Evolutionary conservation across 1,284 basidiomycete genomes (phyloP), one percentile per base, ranked within the genome.

Genomic region (Ustilago bromivora): DNA sequence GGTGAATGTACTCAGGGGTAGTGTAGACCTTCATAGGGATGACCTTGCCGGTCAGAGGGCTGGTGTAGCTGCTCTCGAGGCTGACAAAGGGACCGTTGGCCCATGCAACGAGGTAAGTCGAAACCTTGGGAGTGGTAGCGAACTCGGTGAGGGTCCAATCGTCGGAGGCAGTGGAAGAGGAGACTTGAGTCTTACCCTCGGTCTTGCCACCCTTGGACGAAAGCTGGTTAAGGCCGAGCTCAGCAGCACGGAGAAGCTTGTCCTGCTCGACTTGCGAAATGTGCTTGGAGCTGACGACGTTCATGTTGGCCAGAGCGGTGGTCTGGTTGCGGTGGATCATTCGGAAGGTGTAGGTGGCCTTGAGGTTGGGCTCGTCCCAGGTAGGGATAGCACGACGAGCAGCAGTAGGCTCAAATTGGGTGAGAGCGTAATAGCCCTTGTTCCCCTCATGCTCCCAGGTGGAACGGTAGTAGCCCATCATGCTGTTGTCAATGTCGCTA

Each of bases 361-460:
- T 98, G 83, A 97, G 89, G 28, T 91, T 89, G 31, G 96, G 96
- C 86, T 98, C 95, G 86, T 98, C 96, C 93, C 94, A 98, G 78
- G 88, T 88, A 4, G 89, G 89, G 78, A 86, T 87, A 23, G 86
- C 87, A 28, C 85, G 80, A 7, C 95, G 89, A 5, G 95, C 95
- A 66, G 92, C 91, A 32, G 94, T 97, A 19, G 96, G 92, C 91
- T 98, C 88, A 62, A 88, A 87, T 71, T 81, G 82, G 60, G 82
- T 84, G 7, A 85, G 72, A 70, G 73, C 85, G 74, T 85, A 84
- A 61, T 73, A 69, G 19, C 81, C 77, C 78, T 87, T 88, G 82
- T 88, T 87, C 49, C 87, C 88, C 56, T 86, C 83, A 74, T 86
- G 86, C 79, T 88, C 79, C 77, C 80, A 85, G 12, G 82, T 82